Base-by-base conservation (phyloP, 306 rosid species). In the Cicer cuneatum region DNA sequence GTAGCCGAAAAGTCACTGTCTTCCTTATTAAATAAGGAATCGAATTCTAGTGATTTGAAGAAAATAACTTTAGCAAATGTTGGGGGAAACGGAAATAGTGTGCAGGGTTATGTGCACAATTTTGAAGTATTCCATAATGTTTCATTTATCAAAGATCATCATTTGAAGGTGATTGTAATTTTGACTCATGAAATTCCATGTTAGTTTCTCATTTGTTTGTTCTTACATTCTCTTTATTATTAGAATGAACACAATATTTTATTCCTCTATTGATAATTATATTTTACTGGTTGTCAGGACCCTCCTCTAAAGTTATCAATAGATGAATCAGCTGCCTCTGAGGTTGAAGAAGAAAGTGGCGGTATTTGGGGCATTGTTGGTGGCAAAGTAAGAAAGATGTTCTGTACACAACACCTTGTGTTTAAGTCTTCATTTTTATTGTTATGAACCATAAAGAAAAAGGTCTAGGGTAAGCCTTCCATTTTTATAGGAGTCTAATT, bases 301-400 rank as follows among this genome's bases (percentile, higher is more conserved):
- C 88, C 82, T 57, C 97, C 98, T 70, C 54, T 88, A 48, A 86
- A 87, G 81, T 85, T 94, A 88, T 86, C 90, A 52, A 82, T 94
- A 29, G 98, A 91, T 86, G 89, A 86, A 78, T 86, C 89, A 54
- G 90, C 94, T 42, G 72, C 87, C 67, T 82, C 87, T 76, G 98
- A 90, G 79, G 87, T 91, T 77, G 97, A 90, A 83, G 96, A 84
- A 77, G 90, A 84, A 66, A 75, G 76, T 65, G 96, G 86, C 69
- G 98, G 96, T 53, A 61, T 88, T 81, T 94, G 98, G 97, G 83
- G 90, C 81, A 87, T 94, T 74, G 91, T 94, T 78, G 98, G 97
- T 70, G 97, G 98, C 78, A 91, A 93, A 97, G 98, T 93, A 62
- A 72, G 91, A 64, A 66, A 82, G 47, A 74, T 61, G 9, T 73